Base-by-base conservation (phyloP, 208 protist species). In the Porcisia hertigi region DNA sequence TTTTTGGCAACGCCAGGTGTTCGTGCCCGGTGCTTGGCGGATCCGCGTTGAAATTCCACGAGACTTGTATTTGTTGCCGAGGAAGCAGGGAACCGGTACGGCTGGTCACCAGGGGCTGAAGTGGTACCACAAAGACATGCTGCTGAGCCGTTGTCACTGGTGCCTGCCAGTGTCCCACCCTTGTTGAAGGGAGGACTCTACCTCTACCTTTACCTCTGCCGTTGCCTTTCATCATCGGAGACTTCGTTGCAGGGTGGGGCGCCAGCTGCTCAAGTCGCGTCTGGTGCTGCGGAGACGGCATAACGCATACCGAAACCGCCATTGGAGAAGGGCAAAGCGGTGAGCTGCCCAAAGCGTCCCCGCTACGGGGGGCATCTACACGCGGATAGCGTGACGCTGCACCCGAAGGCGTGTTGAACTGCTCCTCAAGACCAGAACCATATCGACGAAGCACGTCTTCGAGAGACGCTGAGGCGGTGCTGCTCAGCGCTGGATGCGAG, bases 71-170 rank as follows among this genome's bases (percentile, higher is more conserved):
- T 16, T 66, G 62, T 12, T 30, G 60, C 8, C 20, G 60, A 25
- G 12, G 59, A 11, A 41, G 16, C 12, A 9, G 57, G 25, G n/a
- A 4, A n/a, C 58, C 55, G 30, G 23, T 9, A 25, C 9, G 1
- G 25, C 1, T 39, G 20, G 36, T 55, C 18, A 67, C 43, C n/a
- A 78, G n/a, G 39, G 74, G 74, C n/a, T 12, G 25, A 23, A 78
- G 41, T 39, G n/a, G 43, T 53, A 65, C 63, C 2, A 54, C 34
- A 36, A 43, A 1, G 36, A 49, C 69, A 45, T 45, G 9, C 16
- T 36, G 18, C 53, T 52, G 16, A 9, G 34, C 14, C 18, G 53
- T 8, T 9, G 49, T 34, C 53, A 14, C 9, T 11, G 69, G 23
- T 20, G 53, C 69, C 45, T 49, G 53, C 53, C 30, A 43, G 0